Base-by-base conservation (phyloP, 352 stramenopile species). In the Pythium aquatile region DNA sequence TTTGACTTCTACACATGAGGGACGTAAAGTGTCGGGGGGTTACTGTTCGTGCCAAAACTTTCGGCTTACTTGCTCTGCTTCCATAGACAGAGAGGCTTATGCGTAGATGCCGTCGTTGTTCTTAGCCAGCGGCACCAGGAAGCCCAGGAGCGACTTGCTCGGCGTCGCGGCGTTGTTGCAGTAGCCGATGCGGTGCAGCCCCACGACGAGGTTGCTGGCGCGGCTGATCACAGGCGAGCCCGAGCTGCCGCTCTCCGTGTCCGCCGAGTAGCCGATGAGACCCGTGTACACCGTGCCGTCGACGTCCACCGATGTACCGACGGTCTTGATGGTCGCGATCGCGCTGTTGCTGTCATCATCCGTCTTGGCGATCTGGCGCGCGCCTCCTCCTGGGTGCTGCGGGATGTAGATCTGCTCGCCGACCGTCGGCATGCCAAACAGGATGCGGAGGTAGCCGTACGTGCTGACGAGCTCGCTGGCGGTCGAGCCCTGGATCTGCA, bases 381-480 rank as follows among this genome's bases (percentile, higher is more conserved):
- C 72, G 11, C 84, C 78, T 39, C 81, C 80, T 29, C 78, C 51
- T 26, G 83, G 83, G 49, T 92, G 81, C 63, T 90, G 81, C 26
- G 81, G 81, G 53, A 92, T 84, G 75, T 87, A 93, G 58, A 93
- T 88, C 54, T 73, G 32, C 20, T 93, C 85, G 8, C 75, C 61
- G 14, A 81, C 46, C 33, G 71, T 56, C 8, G 83, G 64, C 26
- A 70, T 76, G 6, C 79, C 75, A 14, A 75, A 76, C 26, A 83
- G 77, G 26, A 90, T 73, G 59, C 85, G 77, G 29, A 91, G 65
- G 70, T 90, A 91, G 2, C 81, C 80, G 48, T 80, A 84, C 9
- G 75, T 79, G 49, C 13, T 70, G n/a, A 85, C 67, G 20, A 74
- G 75, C 17, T 69, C 70, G 5, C 58, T 44, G 35, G 77, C 68